Conservation (phyloP, 805 yeast species). For the Yarrowia phangngaensis region DNA sequence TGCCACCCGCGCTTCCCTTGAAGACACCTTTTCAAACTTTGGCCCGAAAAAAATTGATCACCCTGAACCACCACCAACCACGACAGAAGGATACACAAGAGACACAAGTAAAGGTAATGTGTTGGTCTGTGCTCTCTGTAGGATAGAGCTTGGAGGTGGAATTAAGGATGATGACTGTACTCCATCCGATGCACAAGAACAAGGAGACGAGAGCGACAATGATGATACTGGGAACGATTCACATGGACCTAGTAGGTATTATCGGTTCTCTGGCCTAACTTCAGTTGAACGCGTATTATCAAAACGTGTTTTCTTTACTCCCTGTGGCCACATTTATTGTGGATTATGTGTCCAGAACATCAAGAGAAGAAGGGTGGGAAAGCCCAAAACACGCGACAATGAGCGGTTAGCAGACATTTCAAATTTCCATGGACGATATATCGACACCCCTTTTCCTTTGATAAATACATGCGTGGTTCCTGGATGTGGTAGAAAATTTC, state of each 20-base stretch:
- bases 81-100: constrained; percentile 32
- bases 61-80: constrained; percentile 9
- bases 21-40: neutral
- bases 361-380: constrained; percentile 40
- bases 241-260: too few species aligned
- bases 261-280: constrained; percentile 40
- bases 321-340: constrained; percentile 83
- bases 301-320: constrained; percentile 58
- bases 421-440: constrained; percentile 11
- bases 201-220: too few species aligned
- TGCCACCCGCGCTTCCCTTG: constrained; percentile 3
- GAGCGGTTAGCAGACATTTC: constrained; percentile 28
- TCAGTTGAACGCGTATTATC: constrained; percentile 58
- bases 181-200: too few species aligned
- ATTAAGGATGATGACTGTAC: neutral
- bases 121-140: constrained; percentile 65
- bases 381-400: constrained; percentile 29
- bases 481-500: neutral
- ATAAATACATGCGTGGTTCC: constrained; percentile 22
- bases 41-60: constrained; percentile 13
- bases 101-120: constrained; percentile 41
- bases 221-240: too few species aligned
- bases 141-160: constrained; percentile 68
- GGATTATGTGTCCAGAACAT: constrained; percentile 74
- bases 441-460: constrained; percentile 27